Base-by-base conservation (phyloP, 2,329 filamentous ascomycete genomes). In the Paecilomyces variotii region DNA sequence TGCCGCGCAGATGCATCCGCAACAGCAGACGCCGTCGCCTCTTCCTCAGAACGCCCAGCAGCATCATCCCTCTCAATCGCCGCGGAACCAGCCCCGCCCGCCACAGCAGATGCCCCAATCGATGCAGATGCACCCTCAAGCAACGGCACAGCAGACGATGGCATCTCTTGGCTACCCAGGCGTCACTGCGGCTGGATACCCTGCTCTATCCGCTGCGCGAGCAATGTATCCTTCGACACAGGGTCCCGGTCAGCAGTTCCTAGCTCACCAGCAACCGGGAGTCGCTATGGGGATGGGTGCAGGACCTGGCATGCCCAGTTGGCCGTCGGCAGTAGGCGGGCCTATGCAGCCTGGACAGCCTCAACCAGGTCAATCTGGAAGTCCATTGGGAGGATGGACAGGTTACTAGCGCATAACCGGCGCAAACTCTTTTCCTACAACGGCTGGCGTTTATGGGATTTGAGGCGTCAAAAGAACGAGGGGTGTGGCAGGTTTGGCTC, bases 41-140 rank as follows among this genome's bases (percentile, higher is more conserved):
- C 65, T 74, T 34, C 62, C 63, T 25, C 72, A 74, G 55, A 65
- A 66, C 53, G 60, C 66, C 52, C 71, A 69, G 45, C 70, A 72
- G 54, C 72, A 68, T 34, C 74, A 75, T 53, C 70, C 71, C 2
- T 70, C 71, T 11, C 76, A 77, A 60, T 77, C 76, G n/a, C 75
- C 75, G n/a, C 73, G 73, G 61, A 74, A 72, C 56, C 71, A 75
- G 57, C 65, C 68, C 45, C 72, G 73, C 19, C 71, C 70, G 30
- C 64, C 72, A 53, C 68, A 72, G 7, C 72, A 73, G 55, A 72
- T 76, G 65, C 70, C 69, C 4, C 72, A 73, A 59, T 66, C 69
- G 6, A 73, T 69, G 55, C 70, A 71, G 50, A 67, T 73, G 62
- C 73, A 74, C 55, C 66, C 66, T 6, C 73, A 74, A 55, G 61